Evolutionary conservation across 2,329 filamentous ascomycete species (phyloP).

Genomic region (Ramichloridium luteum): DNA sequence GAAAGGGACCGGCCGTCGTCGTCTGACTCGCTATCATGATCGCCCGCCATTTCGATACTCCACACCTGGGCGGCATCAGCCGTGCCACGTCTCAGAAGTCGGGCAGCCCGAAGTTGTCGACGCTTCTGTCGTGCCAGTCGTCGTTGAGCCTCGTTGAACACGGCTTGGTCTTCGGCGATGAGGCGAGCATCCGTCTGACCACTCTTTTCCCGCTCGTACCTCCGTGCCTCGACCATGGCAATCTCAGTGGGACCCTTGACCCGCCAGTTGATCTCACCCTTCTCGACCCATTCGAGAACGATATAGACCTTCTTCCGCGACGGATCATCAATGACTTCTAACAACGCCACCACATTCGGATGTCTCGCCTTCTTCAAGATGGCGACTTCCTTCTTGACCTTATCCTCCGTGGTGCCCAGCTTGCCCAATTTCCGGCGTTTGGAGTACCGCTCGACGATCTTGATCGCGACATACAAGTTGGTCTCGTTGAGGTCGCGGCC

Average conservation of each 20-base stretch:
- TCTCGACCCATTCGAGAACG: constrained; percentile 86
- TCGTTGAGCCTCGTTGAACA: constrained; percentile 36
- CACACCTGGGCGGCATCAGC: constrained; percentile 50
- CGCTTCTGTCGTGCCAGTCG: constrained; percentile 42
- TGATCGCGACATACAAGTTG: constrained; percentile 79
- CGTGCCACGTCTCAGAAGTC: constrained; percentile 16
- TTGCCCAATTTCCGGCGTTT: constrained; percentile 83
- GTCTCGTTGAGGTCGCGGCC: constrained; percentile 57
- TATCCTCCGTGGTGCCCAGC: constrained; percentile 57
- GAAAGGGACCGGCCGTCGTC: constrained; percentile 26
- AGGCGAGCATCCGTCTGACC: constrained; percentile 33
- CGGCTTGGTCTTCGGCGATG: constrained; percentile 32
- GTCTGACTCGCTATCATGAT: constrained; percentile 40
- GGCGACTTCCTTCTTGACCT: constrained; percentile 90
- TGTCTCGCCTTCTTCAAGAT: constrained; percentile 97
- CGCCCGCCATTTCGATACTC: constrained; percentile 71
- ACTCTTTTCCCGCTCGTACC: constrained; percentile 60
- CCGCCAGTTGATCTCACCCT: constrained; percentile 89
- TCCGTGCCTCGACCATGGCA: constrained; percentile 66
- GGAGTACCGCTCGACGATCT: constrained; percentile 93
- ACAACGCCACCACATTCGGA: constrained; percentile 86
- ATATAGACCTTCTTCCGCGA: constrained; percentile 97
- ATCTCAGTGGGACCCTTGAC: constrained; percentile 78
- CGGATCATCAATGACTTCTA: constrained; percentile 96
- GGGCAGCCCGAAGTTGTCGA: constrained; percentile 24